phyloP scores from a whole-genome alignment of 345 rosid species.

The Litchi chinensis region DNA sequence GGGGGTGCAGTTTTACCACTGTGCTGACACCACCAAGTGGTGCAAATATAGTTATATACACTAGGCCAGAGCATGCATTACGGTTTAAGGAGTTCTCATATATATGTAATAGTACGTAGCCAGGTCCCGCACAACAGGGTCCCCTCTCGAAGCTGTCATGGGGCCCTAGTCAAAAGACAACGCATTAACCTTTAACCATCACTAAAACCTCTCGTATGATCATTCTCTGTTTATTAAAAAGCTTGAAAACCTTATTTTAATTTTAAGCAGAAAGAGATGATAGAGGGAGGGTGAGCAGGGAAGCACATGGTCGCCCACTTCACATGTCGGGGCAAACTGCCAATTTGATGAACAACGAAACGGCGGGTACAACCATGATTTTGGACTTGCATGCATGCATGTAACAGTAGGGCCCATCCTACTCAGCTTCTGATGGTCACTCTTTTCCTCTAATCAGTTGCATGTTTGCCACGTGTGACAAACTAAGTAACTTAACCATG shows the following conservation, averaged over 20 bases:
- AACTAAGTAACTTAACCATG: neutral
- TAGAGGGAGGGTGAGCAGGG: neutral
- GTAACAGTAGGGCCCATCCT: neutral
- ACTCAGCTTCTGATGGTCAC: conserved; percentile 7
- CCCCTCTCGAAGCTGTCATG: neutral
- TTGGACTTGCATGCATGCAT: conserved; percentile 17
- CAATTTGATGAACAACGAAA: conserved; percentile 19
- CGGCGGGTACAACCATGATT: conserved; percentile 12
- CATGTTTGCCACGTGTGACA: conserved; percentile 38
- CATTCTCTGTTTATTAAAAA: neutral
- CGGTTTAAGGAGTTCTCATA: no score
- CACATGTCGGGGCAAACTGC: conserved; percentile 26
- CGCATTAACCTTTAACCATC: no score
- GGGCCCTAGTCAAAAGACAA: no score
- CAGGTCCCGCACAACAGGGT: neutral
- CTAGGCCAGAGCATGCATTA: no score
- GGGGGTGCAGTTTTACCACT: no score
- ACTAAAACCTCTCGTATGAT: neutral
- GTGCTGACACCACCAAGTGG: no score
- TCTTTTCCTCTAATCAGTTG: conserved; percentile 21
- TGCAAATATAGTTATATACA: no score
- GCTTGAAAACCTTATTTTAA: neutral
- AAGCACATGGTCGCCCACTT: conserved; percentile 13
- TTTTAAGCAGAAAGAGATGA: neutral
- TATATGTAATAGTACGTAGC: no score